A percentile compares a stretch with the other conserved stretches of the same genome.
phyloP scores from a whole-genome alignment of 305 asterid species.

The Striga hermonthica region DNA sequence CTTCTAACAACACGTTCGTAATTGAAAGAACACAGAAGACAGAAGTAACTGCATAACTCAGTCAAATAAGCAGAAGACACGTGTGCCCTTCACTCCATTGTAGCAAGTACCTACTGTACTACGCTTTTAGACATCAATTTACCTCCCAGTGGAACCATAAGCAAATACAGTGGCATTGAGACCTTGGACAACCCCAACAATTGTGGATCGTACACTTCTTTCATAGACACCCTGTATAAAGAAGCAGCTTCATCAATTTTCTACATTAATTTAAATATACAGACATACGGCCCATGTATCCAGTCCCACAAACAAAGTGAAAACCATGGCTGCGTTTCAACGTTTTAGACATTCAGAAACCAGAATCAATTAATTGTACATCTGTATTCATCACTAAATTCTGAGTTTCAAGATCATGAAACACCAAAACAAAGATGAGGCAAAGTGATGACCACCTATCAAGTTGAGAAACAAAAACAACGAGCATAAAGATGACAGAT shows the following conservation, averaged over 20 bases:
- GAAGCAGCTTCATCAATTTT: constrained; percentile 25
- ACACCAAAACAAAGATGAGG: not conserved
- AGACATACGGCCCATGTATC: not conserved
- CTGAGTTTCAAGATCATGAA: constrained; percentile 9
- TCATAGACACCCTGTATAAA: constrained; percentile 68
- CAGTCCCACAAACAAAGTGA: constrained; percentile 19
- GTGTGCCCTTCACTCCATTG: constrained; percentile 1
- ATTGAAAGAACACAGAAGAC: constrained; percentile 13
- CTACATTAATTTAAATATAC: constrained; percentile 20
- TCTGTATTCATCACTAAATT: constrained; percentile 14
- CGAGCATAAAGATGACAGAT: no score
- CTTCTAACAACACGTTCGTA: not conserved
- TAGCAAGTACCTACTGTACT: constrained; percentile 23
- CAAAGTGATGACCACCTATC: constrained; percentile 13
- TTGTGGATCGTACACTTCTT: constrained; percentile 66
- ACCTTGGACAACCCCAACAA: constrained; percentile 87
- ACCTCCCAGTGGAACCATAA: constrained; percentile 98
- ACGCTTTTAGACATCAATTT: constrained; percentile 30
- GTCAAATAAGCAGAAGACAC: constrained; percentile 25
- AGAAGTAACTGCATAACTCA: constrained; percentile 4
- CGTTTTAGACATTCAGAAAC: constrained; percentile 20
- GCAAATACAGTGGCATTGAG: constrained; percentile 97
- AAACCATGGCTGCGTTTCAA: constrained; percentile 18
- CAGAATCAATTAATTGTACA: constrained; percentile 11
- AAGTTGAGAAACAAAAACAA: no score